These are phyloP conservation scores for Fonsecaea monophora DNA, from an alignment of 2,329 filamentous ascomycete genomes.

Conservation along the genomic window DNA sequence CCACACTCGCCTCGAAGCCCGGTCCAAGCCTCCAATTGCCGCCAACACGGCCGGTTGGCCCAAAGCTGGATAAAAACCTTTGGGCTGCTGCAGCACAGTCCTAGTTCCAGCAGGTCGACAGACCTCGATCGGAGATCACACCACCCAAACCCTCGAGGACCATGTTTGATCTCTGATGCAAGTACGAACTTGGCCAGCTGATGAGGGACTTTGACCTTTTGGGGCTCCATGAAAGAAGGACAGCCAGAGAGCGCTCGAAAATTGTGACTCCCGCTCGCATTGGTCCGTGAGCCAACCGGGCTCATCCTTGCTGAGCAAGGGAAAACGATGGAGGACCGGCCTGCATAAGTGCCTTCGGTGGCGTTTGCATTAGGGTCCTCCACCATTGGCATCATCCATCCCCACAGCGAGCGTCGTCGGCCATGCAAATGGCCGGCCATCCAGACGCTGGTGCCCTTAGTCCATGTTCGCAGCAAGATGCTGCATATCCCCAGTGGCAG, in stretches of 20 bases:
- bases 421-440: slow-evolving; percentile 21
- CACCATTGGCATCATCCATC: slow-evolving; percentile 19
- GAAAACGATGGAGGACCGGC: slow-evolving; percentile 12
- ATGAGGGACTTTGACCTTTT: slow-evolving; percentile 1
- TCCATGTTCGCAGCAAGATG: slow-evolving; percentile 7
- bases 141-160: slow-evolving; percentile 7
- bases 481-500: slow-evolving; percentile 15
- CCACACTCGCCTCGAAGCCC: slow-evolving; percentile 18
- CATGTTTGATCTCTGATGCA: neutral
- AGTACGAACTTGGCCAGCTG: slow-evolving; percentile 3
- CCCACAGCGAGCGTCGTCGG: slow-evolving; percentile 17
- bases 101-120: neutral
- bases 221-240: neutral
- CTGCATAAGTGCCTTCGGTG: slow-evolving; percentile 18
- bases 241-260: neutral
- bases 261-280: slow-evolving; percentile 14
- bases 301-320: slow-evolving; percentile 22
- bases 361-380: slow-evolving; percentile 17
- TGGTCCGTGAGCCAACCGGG: slow-evolving; percentile 12
- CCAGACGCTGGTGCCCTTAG: neutral
- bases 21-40: slow-evolving; percentile 7
- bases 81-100: slow-evolving; percentile 8
- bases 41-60: slow-evolving; percentile 14
- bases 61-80: slow-evolving; percentile 12
- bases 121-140: slow-evolving; percentile 13